Base-by-base conservation (phyloP, 1,284 basidiomycete genomes). In the Laetiporus sulphureus region DNA sequence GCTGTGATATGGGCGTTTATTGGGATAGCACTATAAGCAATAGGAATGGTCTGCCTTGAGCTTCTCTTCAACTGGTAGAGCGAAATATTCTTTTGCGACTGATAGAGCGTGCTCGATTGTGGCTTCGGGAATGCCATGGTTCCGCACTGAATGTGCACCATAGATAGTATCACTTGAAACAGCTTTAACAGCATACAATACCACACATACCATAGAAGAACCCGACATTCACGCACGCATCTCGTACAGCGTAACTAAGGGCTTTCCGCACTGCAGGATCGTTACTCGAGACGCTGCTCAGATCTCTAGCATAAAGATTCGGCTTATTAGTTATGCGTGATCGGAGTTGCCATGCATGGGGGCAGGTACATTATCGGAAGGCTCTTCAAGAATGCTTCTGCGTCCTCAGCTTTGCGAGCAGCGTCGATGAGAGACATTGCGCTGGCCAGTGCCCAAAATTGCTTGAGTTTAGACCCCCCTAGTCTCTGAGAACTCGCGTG, bases 181-280 rank as follows among this genome's bases (percentile, higher is more conserved):
- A n/a, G 24, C 29, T 12, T 18, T 20, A 5, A 3, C 13, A 15
- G 11, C 3, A 19, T 29, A 4, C 18, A 13, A 13, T 3, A 25
- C 18, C 25, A 27, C 5, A 57, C 69, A 5, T 48, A 86, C 85
- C 74, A 56, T 91, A 91, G 63, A 91, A 87, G 61, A 91, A 91
- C 0, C 87, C 88, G 6, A 80, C 78, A 37, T 79, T 75, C 41
- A 87, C 73, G 54, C 81, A 87, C 0, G 86, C 85, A 48, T 82
- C 68, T 30, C 80, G 67, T 24, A 91, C 72, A 45, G 75, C 60
- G 13, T 68, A 61, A 0, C 78, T 83, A 1, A 90, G 60, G 2
- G 59, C 67, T 39, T 62, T 60, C 34, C 75, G 67, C 16, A 62
- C 57, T 5, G 46, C 51, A 1, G 62, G 51, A 47, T 77, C 70